Percentiles rank a stretch among this genome's conserved stretches.
Conservation (phyloP, 2,329 filamentous ascomycete genomes). For the Diaporthe vaccinii region DNA sequence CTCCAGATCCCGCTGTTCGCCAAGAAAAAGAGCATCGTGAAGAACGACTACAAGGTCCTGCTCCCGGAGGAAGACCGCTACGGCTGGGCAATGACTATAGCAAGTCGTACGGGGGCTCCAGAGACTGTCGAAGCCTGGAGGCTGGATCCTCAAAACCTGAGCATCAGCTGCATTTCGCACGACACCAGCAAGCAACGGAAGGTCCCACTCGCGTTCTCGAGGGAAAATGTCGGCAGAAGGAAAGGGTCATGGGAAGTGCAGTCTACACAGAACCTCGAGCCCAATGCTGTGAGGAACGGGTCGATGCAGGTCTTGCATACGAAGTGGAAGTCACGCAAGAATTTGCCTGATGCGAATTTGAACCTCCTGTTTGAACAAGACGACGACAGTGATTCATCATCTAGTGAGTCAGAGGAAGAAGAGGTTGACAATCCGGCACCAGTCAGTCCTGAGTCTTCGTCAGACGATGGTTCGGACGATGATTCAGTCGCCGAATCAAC, state of each 20-base stretch:
- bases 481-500: not conserved
- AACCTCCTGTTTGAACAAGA: too few species aligned
- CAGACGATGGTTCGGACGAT: not conserved
- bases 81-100: not conserved
- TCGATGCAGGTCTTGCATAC: not conserved
- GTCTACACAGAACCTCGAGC: not conserved
- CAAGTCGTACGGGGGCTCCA: not conserved
- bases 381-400: not conserved
- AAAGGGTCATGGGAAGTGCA: not conserved
- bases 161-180: not conserved
- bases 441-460: not conserved
- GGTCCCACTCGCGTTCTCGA: not conserved
- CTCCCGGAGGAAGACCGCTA: not conserved
- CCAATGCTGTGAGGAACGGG: not conserved
- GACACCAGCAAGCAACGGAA: not conserved
- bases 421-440: not conserved
- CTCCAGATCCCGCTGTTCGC: not conserved
- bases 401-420: conserved; percentile 1
- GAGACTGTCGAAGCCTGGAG: not conserved
- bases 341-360: not conserved
- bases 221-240: not conserved
- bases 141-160: not conserved
- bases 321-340: not conserved
- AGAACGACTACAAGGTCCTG: not conserved
- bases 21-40: not conserved